A percentile compares a stretch with the other conserved stretches of the same genome.
Evolutionary conservation across 1,284 basidiomycete species (phyloP).

Genomic region (Ganoderma boninense): DNA sequence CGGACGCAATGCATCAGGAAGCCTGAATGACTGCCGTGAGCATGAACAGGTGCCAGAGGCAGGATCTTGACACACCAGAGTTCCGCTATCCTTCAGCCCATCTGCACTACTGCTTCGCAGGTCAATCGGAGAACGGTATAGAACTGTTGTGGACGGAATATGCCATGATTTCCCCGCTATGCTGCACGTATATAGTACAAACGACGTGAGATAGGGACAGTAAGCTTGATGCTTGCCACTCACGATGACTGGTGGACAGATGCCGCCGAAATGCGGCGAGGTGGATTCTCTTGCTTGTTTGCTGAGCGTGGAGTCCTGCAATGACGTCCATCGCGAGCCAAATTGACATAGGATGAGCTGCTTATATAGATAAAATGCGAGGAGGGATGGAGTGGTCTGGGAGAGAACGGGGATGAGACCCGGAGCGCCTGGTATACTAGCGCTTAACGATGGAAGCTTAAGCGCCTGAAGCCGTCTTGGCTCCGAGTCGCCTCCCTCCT

Average conservation of each 20-base stretch:
- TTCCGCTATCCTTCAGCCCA: background rate
- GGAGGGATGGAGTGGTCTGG: background rate
- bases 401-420: no score
- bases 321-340: background rate
- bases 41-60: background rate
- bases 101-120: background rate
- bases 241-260: background rate
- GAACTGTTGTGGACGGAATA: background rate
- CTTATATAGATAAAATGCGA: background rate
- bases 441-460: no score
- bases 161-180: background rate
- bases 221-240: background rate
- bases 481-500: no score
- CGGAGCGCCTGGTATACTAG: no score
- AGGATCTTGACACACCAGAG: background rate
- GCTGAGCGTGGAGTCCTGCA: background rate
- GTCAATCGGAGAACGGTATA: background rate
- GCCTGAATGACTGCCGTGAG: background rate
- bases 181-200: background rate
- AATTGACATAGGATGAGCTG: background rate
- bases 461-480: no score
- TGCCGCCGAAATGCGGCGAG: background rate
- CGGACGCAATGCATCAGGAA: background rate
- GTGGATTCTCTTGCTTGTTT: background rate
- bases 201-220: background rate